A percentile compares a stretch with the other conserved stretches of the same genome.
phyloP scores from a whole-genome alignment of 139 green algal species.

The Monoraphidium neglectum region DNA sequence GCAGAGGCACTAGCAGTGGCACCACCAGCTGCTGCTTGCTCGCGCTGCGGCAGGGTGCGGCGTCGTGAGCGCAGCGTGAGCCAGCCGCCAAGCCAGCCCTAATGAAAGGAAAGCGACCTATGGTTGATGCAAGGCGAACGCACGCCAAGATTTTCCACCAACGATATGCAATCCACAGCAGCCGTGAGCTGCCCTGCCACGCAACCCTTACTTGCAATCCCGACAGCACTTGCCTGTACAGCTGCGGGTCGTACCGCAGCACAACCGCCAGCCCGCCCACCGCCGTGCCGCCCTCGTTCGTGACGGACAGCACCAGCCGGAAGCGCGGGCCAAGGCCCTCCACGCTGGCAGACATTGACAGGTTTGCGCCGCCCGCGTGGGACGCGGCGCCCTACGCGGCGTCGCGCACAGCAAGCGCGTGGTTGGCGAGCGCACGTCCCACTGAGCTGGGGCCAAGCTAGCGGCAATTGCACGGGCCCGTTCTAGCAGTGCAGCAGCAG shows the following conservation, averaged over 20 bases:
- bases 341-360: conserved; percentile 51
- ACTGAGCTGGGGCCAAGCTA: neutral
- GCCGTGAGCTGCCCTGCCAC: neutral
- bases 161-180: neutral
- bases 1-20: conserved; percentile 53
- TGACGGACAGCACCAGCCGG: conserved; percentile 55
- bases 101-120: neutral
- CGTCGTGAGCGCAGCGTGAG: conserved; percentile 15
- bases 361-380: conserved; percentile 43
- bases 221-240: conserved; percentile 5
- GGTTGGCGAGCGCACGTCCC: neutral
- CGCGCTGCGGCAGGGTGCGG: conserved; percentile 43
- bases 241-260: conserved; percentile 19
- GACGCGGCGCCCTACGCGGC: conserved; percentile 42
- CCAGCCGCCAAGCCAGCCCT: conserved; percentile 10
- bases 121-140: neutral
- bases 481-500: neutral
- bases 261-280: conserved; percentile 50
- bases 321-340: conserved; percentile 68
- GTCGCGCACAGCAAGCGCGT: conserved; percentile 1
- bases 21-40: conserved; percentile 35
- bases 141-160: too few species aligned
- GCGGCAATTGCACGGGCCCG: neutral
- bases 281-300: conserved; percentile 56
- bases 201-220: neutral